Conservation (phyloP, 2,329 filamentous ascomycete species). For the Stachybotrys elegans region DNA sequence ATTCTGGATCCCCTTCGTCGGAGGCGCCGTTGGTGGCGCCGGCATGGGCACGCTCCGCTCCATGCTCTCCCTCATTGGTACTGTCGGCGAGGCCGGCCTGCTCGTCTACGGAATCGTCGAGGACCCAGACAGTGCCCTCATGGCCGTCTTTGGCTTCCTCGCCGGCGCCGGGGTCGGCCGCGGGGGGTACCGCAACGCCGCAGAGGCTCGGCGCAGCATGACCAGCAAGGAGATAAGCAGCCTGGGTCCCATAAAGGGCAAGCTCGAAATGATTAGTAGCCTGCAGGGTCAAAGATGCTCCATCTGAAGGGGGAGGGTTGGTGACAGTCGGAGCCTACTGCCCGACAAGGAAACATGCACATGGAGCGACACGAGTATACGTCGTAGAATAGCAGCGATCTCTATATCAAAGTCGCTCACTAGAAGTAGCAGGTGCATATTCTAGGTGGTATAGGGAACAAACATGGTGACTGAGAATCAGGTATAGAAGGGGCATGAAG, state of each 20-base stretch:
- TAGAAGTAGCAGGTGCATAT: no score
- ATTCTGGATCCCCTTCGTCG: constrained; percentile 45
- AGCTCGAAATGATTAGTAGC: constrained; percentile 8
- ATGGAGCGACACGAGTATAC: no score
- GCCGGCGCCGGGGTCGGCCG: constrained; percentile 10
- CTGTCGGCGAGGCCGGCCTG: constrained; percentile 16
- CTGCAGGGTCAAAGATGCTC: constrained; percentile 1
- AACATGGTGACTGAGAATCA: no score
- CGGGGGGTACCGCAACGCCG: constrained; percentile 8
- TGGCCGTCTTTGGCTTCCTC: constrained; percentile 16
- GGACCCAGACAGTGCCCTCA: constrained; percentile 19
- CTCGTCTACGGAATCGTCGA: constrained; percentile 16
- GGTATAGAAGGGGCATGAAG: no score
- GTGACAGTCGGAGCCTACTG: no score
- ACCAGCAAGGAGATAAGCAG: constrained; percentile 7
- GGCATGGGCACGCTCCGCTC: constrained; percentile 9
- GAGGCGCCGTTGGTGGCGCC: constrained; percentile 30
- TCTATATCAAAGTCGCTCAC: no score
- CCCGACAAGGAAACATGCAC: no score
- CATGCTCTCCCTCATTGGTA: constrained; percentile 12
- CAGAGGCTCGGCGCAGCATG: constrained; percentile 11
- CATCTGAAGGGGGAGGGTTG: not conserved
- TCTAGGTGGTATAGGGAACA: no score
- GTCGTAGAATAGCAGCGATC: no score
- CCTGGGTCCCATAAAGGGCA: constrained; percentile 11